A percentile compares a stretch with the other conserved stretches of the same genome.
Evolutionary conservation across 768 basidiomycete genomes (phyloP).

Genomic region (Serendipita sp.): DNA sequence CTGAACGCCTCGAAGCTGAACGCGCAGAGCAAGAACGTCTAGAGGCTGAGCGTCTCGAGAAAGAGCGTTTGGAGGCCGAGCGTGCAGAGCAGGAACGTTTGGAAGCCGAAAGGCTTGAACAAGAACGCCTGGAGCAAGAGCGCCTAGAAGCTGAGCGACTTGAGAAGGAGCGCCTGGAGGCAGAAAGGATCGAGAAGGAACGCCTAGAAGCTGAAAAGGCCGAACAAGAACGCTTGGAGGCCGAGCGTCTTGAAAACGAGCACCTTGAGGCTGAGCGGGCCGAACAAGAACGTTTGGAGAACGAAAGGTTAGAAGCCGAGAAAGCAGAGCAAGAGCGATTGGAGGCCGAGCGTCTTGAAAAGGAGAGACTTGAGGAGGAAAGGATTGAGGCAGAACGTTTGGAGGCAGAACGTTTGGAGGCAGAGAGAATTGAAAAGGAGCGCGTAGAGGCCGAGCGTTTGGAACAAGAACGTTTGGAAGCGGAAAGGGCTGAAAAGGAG

Average conservation of each 20-base stretch:
- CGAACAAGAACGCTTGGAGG: not conserved
- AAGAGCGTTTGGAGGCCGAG: not conserved
- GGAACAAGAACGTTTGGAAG: not conserved
- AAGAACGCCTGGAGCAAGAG: not conserved
- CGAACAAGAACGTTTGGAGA: not conserved
- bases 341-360: not conserved
- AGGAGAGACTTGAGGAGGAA: not conserved
- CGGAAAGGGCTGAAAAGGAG: not conserved
- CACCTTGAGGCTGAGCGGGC: not conserved
- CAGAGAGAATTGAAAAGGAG: not conserved
- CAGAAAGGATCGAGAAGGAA: not conserved
- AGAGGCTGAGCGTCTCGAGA: not conserved
- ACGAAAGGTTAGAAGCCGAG: not conserved
- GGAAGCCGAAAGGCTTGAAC: not conserved
- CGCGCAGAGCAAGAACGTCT: not conserved
- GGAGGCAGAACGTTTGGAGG: not conserved
- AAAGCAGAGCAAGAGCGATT: not conserved
- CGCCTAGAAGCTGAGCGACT: not conserved
- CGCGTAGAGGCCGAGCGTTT: not conserved
- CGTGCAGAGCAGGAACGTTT: not conserved
- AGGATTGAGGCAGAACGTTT: not conserved
- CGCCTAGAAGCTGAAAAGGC: not conserved
- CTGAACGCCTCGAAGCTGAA: not conserved
- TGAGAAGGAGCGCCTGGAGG: not conserved
- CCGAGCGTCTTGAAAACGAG: not conserved